A percentile compares a stretch with the other conserved stretches of the same genome.
phyloP scores from a whole-genome alignment of 495 filamentous ascomycete species.

The Neurospora terricola region DNA sequence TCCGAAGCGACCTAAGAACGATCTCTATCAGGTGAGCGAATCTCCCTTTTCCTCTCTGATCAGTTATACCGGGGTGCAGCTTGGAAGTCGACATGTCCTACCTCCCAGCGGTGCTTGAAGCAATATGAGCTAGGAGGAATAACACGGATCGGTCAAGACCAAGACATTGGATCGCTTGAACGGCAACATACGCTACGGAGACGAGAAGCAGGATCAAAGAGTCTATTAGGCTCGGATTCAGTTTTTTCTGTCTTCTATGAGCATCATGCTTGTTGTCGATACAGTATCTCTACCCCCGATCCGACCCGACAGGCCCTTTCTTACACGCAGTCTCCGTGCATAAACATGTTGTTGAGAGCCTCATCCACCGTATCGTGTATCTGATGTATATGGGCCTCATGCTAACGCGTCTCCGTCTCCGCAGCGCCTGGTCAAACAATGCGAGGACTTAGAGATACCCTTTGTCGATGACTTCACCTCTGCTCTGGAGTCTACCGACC shows the following conservation, averaged over 20 bases:
- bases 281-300: background rate
- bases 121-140: background rate
- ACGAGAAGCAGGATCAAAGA: background rate
- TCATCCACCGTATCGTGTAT: background rate
- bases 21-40: constrained; percentile 66
- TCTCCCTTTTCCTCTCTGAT: background rate
- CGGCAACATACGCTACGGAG: background rate
- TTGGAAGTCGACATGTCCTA: background rate
- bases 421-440: constrained; percentile 72
- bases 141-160: background rate
- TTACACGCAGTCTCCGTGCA: background rate
- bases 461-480: constrained; percentile 72
- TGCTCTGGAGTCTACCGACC: constrained; percentile 57
- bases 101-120: background rate
- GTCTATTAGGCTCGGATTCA: background rate
- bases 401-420: constrained; percentile 15
- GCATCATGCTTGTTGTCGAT: background rate
- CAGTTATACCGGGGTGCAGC: background rate
- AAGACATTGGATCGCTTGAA: background rate
- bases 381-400: background rate
- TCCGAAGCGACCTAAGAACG: constrained; percentile 81
- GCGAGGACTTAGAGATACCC: constrained; percentile 69
- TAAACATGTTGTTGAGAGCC: background rate
- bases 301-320: background rate
- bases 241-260: background rate